phyloP scores from a whole-genome alignment of 768 basidiomycete species.

The Pleurotus citrinopileatus region DNA sequence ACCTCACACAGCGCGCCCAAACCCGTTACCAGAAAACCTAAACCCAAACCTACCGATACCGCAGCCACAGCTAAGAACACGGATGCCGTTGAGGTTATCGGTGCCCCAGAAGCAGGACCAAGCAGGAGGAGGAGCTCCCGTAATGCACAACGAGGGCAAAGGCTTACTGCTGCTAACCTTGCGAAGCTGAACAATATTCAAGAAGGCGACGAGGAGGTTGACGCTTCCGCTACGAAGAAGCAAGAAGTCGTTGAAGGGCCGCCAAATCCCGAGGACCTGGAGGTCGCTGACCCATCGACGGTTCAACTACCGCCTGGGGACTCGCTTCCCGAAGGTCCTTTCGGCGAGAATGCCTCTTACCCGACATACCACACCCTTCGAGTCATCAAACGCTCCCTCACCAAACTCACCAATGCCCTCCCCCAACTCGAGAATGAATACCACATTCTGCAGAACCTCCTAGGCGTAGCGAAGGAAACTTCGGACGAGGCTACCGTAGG shows the following conservation, averaged over 20 bases:
- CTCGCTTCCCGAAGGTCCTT: too few relatives aligned
- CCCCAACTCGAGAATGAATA: constrained; percentile 15
- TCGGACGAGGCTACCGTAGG: constrained; percentile 9
- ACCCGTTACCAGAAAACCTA: neutral
- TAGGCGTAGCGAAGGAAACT: constrained; percentile 11
- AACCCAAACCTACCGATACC: neutral
- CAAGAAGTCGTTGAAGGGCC: too few relatives aligned
- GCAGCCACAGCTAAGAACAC: too few relatives aligned
- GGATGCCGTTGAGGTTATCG: neutral
- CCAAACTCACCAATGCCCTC: constrained; percentile 13
- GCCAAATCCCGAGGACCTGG: too few relatives aligned
- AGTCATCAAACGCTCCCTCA: constrained; percentile 15
- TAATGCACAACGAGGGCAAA: neutral
- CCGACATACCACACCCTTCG: constrained; percentile 20
- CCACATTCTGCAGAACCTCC: constrained; percentile 15
- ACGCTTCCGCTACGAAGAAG: too few relatives aligned
- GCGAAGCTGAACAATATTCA: neutral
- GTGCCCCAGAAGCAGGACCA: neutral
- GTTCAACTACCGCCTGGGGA: too few relatives aligned
- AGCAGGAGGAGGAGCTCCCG: neutral
- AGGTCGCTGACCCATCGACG: too few relatives aligned
- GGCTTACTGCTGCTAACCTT: neutral
- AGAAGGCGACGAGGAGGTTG: neutral
- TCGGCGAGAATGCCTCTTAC: too few relatives aligned
- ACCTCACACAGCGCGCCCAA: neutral